Percentiles rank a stretch among this genome's conserved stretches.
phyloP scores from a whole-genome alignment of 1,284 basidiomycete species.

The Ceratobasidium papillatum region DNA sequence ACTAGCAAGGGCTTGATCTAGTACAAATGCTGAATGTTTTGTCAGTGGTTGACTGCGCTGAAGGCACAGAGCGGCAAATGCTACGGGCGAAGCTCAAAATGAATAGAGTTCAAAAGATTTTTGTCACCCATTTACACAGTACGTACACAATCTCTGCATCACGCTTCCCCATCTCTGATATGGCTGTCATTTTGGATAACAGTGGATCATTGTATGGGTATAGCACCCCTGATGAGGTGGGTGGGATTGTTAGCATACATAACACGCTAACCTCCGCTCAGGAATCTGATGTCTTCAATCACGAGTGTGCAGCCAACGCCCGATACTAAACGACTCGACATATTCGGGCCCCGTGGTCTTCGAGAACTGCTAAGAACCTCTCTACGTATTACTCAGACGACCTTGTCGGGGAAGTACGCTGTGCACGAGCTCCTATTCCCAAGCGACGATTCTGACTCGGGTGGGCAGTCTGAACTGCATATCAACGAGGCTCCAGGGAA shows the following conservation, averaged over 20 bases:
- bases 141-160: conserved; percentile 41
- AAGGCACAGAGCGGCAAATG: conserved; percentile 86
- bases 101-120: conserved; percentile 72
- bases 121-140: conserved; percentile 92
- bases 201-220: conserved; percentile 86
- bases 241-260: conserved; percentile 47
- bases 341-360: conserved; percentile 87
- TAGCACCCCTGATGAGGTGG: conserved; percentile 76
- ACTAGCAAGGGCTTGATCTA: too few species aligned
- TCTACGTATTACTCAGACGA: conserved; percentile 73
- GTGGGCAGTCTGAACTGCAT: conserved; percentile 63
- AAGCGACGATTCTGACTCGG: conserved; percentile 63
- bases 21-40: background rate
- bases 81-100: conserved; percentile 69
- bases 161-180: conserved; percentile 8
- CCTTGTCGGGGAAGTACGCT: conserved; percentile 71
- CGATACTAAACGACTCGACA: conserved; percentile 61
- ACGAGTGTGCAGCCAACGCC: conserved; percentile 54
- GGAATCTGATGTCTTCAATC: conserved; percentile 23
- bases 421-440: conserved; percentile 81
- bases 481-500: conserved; percentile 72
- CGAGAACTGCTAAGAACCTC: conserved; percentile 79
- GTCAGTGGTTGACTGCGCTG: conserved; percentile 86
- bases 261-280: conserved; percentile 28
- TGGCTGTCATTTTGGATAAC: conserved; percentile 36